Base-by-base conservation (phyloP, 108 stramenopile species). In the Nitzschia inconspicua region DNA sequence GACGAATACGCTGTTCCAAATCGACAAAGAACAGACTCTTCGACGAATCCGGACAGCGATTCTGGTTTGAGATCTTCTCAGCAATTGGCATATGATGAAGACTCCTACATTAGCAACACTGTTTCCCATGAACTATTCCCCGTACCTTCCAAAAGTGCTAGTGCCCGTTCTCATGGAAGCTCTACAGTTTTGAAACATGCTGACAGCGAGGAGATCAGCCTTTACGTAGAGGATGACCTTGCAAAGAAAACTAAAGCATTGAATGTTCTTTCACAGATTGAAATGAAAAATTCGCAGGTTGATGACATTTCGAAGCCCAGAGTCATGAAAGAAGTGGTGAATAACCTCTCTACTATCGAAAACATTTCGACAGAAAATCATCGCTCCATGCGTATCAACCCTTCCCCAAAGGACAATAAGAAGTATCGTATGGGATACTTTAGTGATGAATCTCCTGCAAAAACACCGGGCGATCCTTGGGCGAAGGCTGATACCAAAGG, bases 81-180 rank as follows among this genome's bases (percentile, higher is more conserved):
- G n/a, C n/a, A n/a, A n/a, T n/a, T n/a, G n/a, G n/a, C n/a, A n/a
- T 54, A 54, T 37, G 53, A 54, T 19, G 53, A 54, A 10, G 53
- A 54, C 34, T 54, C 53, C 3, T 54, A 54, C 18, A 34, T 54
- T 19, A 54, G 34, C 11, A 35, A 54, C 11, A 54, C 34, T 2
- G 35, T 23, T 11, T 49, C 48, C 3, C 53, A 35, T 23, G 53
- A 16, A 36, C 4, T 54, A 8, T 32, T 18, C 5, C 35, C 53
- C 20, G 34, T 35, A 9, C 35, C 34, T 22, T 54, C 53, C 7
- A 34, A 36, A 22, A 32, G 35, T 37, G 3, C 35, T 11, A 54
- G 53, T 54, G 35, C 16, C 5, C 4, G 34, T 9, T 54, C 53
- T 1, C 53, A 35, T 8, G 37, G 22, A 8, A 37, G 3, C 29